Conservation (phyloP, 495 filamentous ascomycete genomes). For the Trichoderma reesei region DNA sequence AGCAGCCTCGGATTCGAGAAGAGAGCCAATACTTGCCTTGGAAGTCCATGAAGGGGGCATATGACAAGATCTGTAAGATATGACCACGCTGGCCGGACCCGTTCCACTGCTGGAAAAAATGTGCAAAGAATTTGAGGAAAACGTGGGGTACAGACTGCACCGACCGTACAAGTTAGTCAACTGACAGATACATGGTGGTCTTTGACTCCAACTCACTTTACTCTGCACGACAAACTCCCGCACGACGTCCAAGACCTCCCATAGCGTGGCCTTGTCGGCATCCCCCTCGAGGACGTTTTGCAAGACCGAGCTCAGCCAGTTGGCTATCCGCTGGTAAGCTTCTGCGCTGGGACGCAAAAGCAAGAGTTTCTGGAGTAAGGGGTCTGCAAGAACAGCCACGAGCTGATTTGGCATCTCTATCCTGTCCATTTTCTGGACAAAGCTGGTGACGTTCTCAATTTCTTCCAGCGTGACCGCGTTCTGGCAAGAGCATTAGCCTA, state of each 20-base stretch:
- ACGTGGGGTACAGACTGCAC: conserved; percentile 42
- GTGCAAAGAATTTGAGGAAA: conserved; percentile 51
- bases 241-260: conserved; percentile 48
- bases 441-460: conserved; percentile 58
- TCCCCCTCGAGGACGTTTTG: conserved; percentile 47
- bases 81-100: conserved; percentile 48
- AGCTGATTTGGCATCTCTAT: conserved; percentile 77
- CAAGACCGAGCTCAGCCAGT: conserved; percentile 55
- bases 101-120: conserved; percentile 58
- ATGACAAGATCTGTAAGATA: conserved; percentile 57
- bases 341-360: conserved; percentile 51
- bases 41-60: conserved; percentile 50
- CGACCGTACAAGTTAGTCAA: conserved; percentile 15
- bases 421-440: conserved; percentile 66
- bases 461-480: conserved; percentile 66
- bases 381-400: conserved; percentile 64
- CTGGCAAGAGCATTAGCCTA: conserved; percentile 22
- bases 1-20: background rate
- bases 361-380: conserved; percentile 68
- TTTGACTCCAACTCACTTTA: conserved; percentile 42
- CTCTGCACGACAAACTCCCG: conserved; percentile 50
- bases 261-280: conserved; percentile 36
- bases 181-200: background rate
- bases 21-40: conserved; percentile 30
- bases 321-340: conserved; percentile 47